Evolutionary conservation across 306 rosid species (phyloP).

Genomic region (Gillenia trifoliata): DNA sequence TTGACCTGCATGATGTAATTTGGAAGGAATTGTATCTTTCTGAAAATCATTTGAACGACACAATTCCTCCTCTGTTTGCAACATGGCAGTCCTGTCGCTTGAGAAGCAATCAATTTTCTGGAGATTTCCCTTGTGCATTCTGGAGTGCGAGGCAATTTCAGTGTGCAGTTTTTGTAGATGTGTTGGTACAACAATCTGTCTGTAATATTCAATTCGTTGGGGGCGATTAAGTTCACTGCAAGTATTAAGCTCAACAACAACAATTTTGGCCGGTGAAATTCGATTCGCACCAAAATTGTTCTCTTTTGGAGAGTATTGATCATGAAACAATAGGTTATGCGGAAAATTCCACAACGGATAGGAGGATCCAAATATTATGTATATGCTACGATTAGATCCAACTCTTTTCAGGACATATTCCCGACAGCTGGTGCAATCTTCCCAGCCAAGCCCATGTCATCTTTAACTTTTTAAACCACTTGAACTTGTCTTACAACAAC

Average conservation of each 20-base stretch:
- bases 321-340: neutral
- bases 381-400: neutral
- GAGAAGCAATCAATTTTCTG: neutral
- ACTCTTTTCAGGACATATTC: neutral
- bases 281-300: neutral
- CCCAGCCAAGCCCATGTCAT: neutral
- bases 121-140: neutral
- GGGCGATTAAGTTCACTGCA: neutral
- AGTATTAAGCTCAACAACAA: neutral
- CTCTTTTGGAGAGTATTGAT: neutral
- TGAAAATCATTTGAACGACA: neutral
- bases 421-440: neutral
- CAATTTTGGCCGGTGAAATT: neutral
- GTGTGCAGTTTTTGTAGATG: neutral
- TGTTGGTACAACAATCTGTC: neutral
- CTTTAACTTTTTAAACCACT: neutral
- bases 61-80: neutral
- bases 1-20: neutral
- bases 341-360: neutral
- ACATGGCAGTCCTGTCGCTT: accelerated
- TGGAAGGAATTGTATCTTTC: neutral
- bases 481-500: slow-evolving; percentile 3
- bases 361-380: neutral
- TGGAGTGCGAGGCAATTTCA: neutral
- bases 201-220: neutral